Base-by-base conservation (phyloP, 2,329 filamentous ascomycete species). In the Colletotrichum sp. region DNA sequence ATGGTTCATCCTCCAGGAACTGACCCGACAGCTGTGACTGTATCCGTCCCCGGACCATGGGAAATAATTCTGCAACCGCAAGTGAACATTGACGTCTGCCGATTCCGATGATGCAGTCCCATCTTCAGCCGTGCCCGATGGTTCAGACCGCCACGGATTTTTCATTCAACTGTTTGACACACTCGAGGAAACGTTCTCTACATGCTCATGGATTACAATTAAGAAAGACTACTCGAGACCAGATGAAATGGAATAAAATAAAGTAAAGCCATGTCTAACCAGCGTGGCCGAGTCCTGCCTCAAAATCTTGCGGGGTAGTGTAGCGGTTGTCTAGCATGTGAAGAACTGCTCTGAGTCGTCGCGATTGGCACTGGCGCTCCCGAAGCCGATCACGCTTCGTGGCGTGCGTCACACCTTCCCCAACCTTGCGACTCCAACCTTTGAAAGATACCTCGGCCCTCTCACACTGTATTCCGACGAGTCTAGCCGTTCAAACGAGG, bases 321-420 rank as follows among this genome's bases (percentile, higher is more conserved):
- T 68, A 73, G 48, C 28, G 13, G 65, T 25, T 34, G 25, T 43
- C 74, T 61, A 64, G 58, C 74, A 76, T 76, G 74, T 76, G 74
- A 76, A 76, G 64, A 68, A 15, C 65, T 28, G 62, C 55, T 34
- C 73, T 65, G 74, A 76, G 74, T 76, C 73, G 73, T 55, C 34
- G 48, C 56, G 36, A 67, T 60, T 72, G 56, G 73, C 62, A 55
- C 39, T 60, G 62, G 61, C 62, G 55, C 48, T 56, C 27, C 39
- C 28, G 43, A 62, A 75, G 62, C 61, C 48, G 52, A 72, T 66
- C 52, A 72, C 68, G 68, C 69, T 72, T 66, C 55, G 68, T 67
- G 62, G 72, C 39, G 55, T 62, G 68, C 62, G 68, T 71, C 68
- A 71, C 72, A 62, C 68, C 36, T 65, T 64, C 30, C 60, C 71